Evolutionary conservation across 352 stramenopile species (phyloP).

Genomic region (Pythium scleroteichum): DNA sequence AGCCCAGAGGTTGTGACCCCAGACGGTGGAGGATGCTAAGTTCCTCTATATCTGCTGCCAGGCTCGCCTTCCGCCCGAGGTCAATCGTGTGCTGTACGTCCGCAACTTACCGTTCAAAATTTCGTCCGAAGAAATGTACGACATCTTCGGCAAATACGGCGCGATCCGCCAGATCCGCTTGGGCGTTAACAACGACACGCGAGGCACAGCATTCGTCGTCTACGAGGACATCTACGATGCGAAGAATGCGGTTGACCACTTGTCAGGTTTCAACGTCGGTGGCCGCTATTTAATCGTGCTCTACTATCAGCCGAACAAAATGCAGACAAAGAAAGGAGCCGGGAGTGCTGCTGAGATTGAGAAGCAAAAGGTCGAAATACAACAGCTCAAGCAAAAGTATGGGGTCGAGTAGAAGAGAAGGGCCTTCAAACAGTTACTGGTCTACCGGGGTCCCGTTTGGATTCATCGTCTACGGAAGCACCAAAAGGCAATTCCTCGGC

Average conservation of each 20-base stretch:
- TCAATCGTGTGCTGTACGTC: conserved; percentile 97
- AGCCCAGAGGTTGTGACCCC: background rate
- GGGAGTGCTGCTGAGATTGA: conserved; percentile 42
- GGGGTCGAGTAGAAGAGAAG: conserved; percentile 78
- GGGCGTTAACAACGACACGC: conserved; percentile 94
- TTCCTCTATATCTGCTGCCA: conserved; percentile 15
- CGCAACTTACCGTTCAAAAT: conserved; percentile 99
- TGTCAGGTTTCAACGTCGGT: conserved; percentile 99
- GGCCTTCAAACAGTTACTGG: no score
- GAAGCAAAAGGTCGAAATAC: conserved; percentile 79
- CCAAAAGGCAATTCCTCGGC: no score
- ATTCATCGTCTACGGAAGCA: no score
- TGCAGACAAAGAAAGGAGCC: conserved; percentile 53
- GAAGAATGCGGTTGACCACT: conserved; percentile 98
- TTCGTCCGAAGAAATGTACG: conserved; percentile 98
- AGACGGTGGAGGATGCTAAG: background rate
- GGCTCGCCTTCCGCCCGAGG: conserved; percentile 95
- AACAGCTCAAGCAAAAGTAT: conserved; percentile 86
- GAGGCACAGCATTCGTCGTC: conserved; percentile 98
- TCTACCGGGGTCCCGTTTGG: no score
- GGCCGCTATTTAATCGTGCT: conserved; percentile 98
- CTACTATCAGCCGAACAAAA: conserved; percentile 96
- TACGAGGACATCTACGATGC: conserved; percentile 99
- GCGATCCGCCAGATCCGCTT: conserved; percentile 97
- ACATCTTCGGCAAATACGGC: conserved; percentile 99